Evolutionary conservation across 2,329 filamentous ascomycete species (phyloP).

Genomic region (Hymenoscyphus linearis): DNA sequence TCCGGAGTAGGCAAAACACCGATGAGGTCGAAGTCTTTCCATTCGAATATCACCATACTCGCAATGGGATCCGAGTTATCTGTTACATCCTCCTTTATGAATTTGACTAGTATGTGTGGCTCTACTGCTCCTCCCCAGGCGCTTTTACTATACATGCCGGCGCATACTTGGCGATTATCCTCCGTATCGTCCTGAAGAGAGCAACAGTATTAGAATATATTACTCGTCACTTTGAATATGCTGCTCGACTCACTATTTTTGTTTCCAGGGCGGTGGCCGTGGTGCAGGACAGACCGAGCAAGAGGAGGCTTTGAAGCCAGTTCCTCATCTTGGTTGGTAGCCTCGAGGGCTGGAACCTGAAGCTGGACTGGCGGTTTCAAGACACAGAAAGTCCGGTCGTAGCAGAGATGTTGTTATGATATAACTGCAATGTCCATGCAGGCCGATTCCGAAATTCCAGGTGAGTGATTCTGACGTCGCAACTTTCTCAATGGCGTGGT

Average conservation of each 20-base stretch:
- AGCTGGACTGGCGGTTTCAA: not conserved
- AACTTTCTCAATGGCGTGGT: not conserved
- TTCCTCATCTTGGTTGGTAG: conserved; percentile 46
- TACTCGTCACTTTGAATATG: not conserved
- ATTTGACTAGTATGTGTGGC: conserved; percentile 83
- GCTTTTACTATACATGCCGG: conserved; percentile 86
- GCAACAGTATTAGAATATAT: conserved; percentile 14
- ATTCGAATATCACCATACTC: conserved; percentile 89
- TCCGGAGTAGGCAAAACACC: conserved; percentile 58
- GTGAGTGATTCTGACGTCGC: not conserved
- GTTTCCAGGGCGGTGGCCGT: conserved; percentile 53
- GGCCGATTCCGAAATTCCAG: not conserved
- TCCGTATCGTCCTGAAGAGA: conserved; percentile 64
- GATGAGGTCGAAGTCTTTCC: conserved; percentile 76
- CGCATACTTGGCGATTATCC: conserved; percentile 75
- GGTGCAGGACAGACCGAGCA: conserved; percentile 50
- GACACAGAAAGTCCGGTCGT: not conserved
- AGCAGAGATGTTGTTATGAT: not conserved
- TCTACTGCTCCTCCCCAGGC: conserved; percentile 85
- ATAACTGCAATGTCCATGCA: not conserved
- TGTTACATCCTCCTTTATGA: conserved; percentile 55
- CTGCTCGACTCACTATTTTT: conserved; percentile 42
- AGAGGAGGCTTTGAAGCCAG: conserved; percentile 44
- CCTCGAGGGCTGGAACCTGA: conserved; percentile 20
- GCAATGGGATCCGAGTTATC: conserved; percentile 67